phyloP scores from a whole-genome alignment of 805 yeast species.

The Metschnikowia bowlesiae region DNA sequence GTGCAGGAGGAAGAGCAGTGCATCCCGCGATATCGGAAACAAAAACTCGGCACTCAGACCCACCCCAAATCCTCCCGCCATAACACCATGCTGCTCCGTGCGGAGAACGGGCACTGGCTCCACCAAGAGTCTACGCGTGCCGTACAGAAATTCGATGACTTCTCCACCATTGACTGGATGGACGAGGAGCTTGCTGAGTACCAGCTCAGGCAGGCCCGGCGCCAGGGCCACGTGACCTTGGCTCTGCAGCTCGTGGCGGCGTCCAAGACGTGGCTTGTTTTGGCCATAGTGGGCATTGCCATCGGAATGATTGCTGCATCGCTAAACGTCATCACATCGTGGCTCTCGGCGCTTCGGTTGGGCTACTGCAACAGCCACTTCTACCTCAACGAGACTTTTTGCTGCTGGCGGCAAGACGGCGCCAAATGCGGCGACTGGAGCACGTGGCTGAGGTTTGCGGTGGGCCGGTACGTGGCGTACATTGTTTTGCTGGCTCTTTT shows the following conservation, averaged over 20 bases:
- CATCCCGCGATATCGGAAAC: neutral
- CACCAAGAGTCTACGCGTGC: slow-evolving; percentile 33
- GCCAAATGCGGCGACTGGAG: slow-evolving; percentile 62
- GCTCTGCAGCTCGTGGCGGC: slow-evolving; percentile 28
- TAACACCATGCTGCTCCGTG: neutral
- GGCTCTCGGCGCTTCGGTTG: slow-evolving; percentile 70
- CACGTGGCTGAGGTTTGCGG: slow-evolving; percentile 48
- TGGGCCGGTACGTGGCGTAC: slow-evolving; percentile 54
- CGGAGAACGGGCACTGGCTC: slow-evolving; percentile 30
- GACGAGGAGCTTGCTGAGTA: slow-evolving; percentile 55
- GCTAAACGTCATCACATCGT: slow-evolving; percentile 77
- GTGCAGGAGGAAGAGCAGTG: too few relatives aligned
- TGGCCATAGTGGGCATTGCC: slow-evolving; percentile 67
- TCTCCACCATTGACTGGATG: slow-evolving; percentile 67
- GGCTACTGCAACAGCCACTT: slow-evolving; percentile 75
- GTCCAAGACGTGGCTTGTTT: slow-evolving; percentile 64
- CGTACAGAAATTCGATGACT: slow-evolving; percentile 53
- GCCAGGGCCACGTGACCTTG: slow-evolving; percentile 17
- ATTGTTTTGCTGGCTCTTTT: slow-evolving; percentile 56
- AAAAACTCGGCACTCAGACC: neutral
- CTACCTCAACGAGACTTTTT: slow-evolving; percentile 68
- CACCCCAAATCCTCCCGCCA: neutral
- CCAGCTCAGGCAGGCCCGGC: slow-evolving; percentile 23
- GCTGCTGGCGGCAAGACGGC: slow-evolving; percentile 64
- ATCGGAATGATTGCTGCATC: slow-evolving; percentile 84